A percentile compares a stretch with the other conserved stretches of the same genome.
Conservation (phyloP, 2,329 filamentous ascomycete species). For the Fusarium stilboides region DNA sequence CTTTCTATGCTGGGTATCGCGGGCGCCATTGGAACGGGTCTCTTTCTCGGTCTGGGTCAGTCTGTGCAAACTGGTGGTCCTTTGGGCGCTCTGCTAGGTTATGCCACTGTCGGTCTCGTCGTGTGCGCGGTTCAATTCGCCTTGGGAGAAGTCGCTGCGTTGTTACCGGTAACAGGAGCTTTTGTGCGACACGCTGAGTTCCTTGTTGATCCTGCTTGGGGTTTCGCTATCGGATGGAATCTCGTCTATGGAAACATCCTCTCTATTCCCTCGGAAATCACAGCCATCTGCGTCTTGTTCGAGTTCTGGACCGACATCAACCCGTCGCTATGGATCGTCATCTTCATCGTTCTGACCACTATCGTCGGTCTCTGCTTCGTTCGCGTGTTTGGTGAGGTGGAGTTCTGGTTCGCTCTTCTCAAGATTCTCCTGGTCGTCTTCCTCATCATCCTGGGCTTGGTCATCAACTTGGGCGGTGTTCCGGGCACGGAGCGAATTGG, state of each 20-base stretch:
- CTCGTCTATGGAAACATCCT: conserved; percentile 67
- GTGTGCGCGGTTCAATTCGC: conserved; percentile 65
- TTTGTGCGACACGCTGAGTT: conserved; percentile 66
- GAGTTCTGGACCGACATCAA: conserved; percentile 57
- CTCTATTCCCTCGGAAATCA: conserved; percentile 67
- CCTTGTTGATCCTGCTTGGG: conserved; percentile 69
- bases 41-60: conserved; percentile 57
- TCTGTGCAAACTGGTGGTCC: conserved; percentile 58
- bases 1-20: conserved; percentile 69
- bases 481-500: conserved; percentile 45
- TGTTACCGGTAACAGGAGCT: conserved; percentile 64
- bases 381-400: conserved; percentile 66
- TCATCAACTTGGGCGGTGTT: conserved; percentile 48
- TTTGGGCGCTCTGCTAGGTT: conserved; percentile 62
- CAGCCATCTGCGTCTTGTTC: conserved; percentile 58
- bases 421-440: conserved; percentile 69
- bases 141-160: conserved; percentile 66
- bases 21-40: conserved; percentile 64
- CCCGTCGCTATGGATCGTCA: conserved; percentile 47
- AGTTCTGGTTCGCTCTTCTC: conserved; percentile 66
- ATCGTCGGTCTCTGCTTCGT: conserved; percentile 61
- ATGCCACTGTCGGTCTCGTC: conserved; percentile 59
- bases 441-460: conserved; percentile 64
- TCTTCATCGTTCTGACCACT: conserved; percentile 46
- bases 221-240: conserved; percentile 67